These are phyloP conservation scores for Calocybe cyanea DNA, from an alignment of 768 basidiomycete species.

Conservation along the genomic window DNA sequence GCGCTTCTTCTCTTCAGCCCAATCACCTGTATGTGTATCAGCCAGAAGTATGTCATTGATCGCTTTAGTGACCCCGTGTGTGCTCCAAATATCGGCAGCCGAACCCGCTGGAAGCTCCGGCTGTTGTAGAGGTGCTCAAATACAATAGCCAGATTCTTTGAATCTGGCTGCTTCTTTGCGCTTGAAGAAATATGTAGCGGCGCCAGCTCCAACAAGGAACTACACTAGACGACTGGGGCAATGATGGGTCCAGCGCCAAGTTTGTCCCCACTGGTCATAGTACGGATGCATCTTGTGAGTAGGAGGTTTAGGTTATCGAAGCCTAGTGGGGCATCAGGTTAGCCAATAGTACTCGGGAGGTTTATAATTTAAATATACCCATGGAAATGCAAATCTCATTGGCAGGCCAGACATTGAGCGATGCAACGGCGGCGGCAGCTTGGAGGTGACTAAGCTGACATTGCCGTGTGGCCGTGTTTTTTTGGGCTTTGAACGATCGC, in stretches of 20 bases:
- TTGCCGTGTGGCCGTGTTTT: too few species aligned
- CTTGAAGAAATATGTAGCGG: conserved; percentile 37
- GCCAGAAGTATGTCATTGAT: conserved; percentile 25
- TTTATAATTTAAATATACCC: too few species aligned
- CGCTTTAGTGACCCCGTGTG: conserved; percentile 22
- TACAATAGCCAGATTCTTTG: conserved; percentile 28
- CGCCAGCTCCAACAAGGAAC: conserved; percentile 60
- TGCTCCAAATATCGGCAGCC: conserved; percentile 11
- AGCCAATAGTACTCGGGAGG: too few species aligned
- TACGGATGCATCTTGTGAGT: conserved; percentile 14
- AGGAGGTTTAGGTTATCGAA: too few species aligned
- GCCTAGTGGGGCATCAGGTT: too few species aligned
- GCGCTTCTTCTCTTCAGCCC: conserved; percentile 47
- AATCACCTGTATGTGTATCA: conserved; percentile 26
- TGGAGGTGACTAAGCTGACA: too few species aligned
- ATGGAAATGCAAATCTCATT: too few species aligned
- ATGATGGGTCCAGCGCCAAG: conserved; percentile 16
- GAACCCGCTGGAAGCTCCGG: conserved; percentile 11
- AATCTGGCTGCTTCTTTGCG: conserved; percentile 30
- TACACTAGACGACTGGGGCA: conserved; percentile 62
- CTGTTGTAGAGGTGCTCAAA: conserved; percentile 19
- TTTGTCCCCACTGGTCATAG: conserved; percentile 2
- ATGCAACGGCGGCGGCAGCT: too few species aligned
- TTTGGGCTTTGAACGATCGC: too few species aligned
- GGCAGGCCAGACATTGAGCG: too few species aligned